These are phyloP conservation scores for Neckera pumila DNA, from an alignment of 225 moss, liverwort and hornwort genomes.

Conservation along the genomic window DNA sequence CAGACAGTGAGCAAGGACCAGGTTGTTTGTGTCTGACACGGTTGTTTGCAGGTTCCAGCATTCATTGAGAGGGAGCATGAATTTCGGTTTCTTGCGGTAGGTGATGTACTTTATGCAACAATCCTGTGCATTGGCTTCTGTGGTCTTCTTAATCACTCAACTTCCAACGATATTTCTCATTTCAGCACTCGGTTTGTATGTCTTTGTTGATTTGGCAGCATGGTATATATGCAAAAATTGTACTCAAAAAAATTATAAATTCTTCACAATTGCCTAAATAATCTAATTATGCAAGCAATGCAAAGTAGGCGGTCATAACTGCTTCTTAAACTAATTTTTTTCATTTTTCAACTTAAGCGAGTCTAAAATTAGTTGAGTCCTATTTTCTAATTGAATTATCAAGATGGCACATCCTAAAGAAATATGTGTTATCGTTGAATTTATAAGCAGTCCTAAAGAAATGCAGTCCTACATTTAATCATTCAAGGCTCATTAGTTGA, in stretches of 20 bases:
- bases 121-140: background rate
- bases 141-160: background rate
- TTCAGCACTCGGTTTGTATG: background rate
- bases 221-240: background rate
- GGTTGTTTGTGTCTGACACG: background rate
- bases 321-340: background rate
- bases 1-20: background rate
- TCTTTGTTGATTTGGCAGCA: background rate
- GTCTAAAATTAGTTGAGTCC: background rate
- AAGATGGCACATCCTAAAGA: background rate
- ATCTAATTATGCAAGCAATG: background rate
- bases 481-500: background rate
- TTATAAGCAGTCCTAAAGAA: background rate
- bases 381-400: background rate
- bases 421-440: background rate
- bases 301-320: background rate
- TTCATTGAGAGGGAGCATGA: conserved; percentile 95
- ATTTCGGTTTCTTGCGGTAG: conserved; percentile 83
- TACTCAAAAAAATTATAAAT: background rate
- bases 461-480: background rate
- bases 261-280: background rate
- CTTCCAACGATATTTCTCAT: background rate
- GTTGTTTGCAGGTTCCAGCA: conserved; percentile 55
- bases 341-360: background rate
- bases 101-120: background rate